phyloP scores from a whole-genome alignment of 2,329 filamentous ascomycete genomes.

The Alternaria metachromatica region DNA sequence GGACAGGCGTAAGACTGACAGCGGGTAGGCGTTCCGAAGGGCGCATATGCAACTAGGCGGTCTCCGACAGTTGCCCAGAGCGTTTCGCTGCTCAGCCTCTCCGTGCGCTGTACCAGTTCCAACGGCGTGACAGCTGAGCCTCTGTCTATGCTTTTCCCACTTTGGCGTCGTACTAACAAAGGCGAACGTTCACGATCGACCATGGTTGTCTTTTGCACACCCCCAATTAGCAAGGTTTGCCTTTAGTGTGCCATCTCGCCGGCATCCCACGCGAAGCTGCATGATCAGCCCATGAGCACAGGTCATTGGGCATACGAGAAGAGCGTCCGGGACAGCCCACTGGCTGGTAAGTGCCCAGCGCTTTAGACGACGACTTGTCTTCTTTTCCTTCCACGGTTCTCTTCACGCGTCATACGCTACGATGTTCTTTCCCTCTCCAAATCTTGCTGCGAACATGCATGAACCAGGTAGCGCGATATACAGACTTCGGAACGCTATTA shows the following conservation, averaged over 20 bases:
- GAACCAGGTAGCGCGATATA: neutral
- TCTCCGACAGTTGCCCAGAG: conserved; percentile 3
- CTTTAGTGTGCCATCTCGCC: neutral
- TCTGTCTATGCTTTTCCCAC: neutral
- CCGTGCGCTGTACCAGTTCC: neutral
- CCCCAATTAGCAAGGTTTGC: neutral
- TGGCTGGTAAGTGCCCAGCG: neutral
- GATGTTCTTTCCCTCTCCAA: neutral
- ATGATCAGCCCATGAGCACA: conserved; percentile 9
- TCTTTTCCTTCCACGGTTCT: neutral
- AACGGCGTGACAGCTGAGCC: conserved; percentile 5
- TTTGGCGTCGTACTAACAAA: neutral
- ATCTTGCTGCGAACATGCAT: neutral
- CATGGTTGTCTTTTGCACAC: neutral
- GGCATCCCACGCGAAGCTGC: conserved; percentile 6
- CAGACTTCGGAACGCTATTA: conserved; percentile 1
- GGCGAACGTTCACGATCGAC: neutral
- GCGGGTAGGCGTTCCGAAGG: conserved; percentile 16
- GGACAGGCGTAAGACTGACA: conserved; percentile 19
- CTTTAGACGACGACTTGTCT: conserved; percentile 2
- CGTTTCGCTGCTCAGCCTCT: conserved; percentile 1
- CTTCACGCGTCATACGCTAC: neutral
- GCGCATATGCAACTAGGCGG: conserved; percentile 9
- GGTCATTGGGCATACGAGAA: conserved; percentile 8
- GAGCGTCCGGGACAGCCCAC: neutral